These are phyloP conservation scores for Incumbomyces lentus DNA, from an alignment of 2,329 filamentous ascomycete genomes.

Conservation along the genomic window DNA sequence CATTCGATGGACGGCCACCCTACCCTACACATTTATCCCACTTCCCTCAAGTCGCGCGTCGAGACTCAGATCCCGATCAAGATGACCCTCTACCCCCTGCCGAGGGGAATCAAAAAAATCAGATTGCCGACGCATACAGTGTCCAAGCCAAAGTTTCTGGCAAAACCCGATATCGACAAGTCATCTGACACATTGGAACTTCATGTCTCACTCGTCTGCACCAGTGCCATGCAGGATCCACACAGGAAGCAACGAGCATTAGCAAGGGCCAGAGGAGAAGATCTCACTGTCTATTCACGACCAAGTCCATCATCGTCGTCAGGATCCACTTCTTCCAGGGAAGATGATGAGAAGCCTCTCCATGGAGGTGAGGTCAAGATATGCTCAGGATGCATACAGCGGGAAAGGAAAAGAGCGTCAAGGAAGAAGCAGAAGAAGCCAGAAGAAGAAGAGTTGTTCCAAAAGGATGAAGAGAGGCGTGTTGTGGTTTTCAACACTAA, in stretches of 20 bases:
- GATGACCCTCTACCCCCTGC: constrained; percentile 66
- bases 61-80: constrained; percentile 93
- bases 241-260: constrained; percentile 58
- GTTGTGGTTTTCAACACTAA: constrained; percentile 87
- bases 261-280: constrained; percentile 41
- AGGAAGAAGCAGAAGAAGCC: constrained; percentile 89
- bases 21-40: constrained; percentile 52
- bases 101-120: constrained; percentile 64
- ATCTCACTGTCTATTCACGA: constrained; percentile 27
- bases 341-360: constrained; percentile 61
- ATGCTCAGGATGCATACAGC: constrained; percentile 78
- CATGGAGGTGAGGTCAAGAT: constrained; percentile 93
- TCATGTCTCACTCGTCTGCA: constrained; percentile 75
- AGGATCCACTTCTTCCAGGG: constrained; percentile 42
- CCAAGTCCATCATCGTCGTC: constrained; percentile 27
- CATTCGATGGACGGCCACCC: constrained; percentile 24
- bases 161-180: constrained; percentile 57
- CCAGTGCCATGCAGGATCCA: constrained; percentile 74
- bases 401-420: constrained; percentile 81
- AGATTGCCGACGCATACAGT: constrained; percentile 85
- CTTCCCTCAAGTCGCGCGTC: constrained; percentile 74
- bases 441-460: constrained; percentile 84
- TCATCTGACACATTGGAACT: constrained; percentile 68
- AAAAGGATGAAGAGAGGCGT: constrained; percentile 64
- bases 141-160: constrained; percentile 82